Conservation (phyloP, 345 rosid species). For the Jatropha curcas region DNA sequence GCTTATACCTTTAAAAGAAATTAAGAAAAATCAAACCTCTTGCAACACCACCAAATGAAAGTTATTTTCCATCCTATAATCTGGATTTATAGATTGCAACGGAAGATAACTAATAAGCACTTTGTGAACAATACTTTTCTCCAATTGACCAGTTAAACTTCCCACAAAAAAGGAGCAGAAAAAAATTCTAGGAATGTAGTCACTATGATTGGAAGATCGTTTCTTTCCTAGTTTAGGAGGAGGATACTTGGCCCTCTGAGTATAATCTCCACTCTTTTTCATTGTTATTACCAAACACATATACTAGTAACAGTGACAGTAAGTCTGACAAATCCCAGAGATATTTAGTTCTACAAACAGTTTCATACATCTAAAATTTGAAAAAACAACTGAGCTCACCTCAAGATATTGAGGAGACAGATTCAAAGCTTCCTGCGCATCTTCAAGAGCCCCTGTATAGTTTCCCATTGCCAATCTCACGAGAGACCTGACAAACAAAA, state of each 20-base stretch:
- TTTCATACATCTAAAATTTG: slow-evolving; percentile 3
- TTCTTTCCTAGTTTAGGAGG: neutral
- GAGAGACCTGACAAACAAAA: slow-evolving; percentile 45
- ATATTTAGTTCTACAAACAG: neutral
- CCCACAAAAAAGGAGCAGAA: neutral
- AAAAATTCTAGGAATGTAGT: too few species aligned
- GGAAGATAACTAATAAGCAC: neutral
- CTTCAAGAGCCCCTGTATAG: slow-evolving; percentile 70
- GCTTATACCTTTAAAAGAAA: neutral
- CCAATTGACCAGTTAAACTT: neutral
- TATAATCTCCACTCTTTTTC: neutral
- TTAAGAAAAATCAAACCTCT: neutral
- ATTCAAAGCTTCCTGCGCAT: slow-evolving; percentile 51
- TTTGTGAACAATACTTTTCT: neutral
- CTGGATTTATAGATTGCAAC: neutral
- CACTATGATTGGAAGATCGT: neutral
- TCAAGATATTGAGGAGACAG: slow-evolving; percentile 59
- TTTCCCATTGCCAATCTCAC: slow-evolving; percentile 67
- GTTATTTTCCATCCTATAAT: neutral
- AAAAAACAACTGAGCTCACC: slow-evolving; percentile 34
- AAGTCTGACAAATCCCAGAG: neutral
- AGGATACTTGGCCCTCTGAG: neutral
- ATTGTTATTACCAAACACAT: too few species aligned
- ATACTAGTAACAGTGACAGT: neutral
- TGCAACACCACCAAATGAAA: neutral